Evolutionary conservation across 805 yeast genomes (phyloP), one percentile per base, ranked within the genome.

Genomic region (Candida takata): DNA sequence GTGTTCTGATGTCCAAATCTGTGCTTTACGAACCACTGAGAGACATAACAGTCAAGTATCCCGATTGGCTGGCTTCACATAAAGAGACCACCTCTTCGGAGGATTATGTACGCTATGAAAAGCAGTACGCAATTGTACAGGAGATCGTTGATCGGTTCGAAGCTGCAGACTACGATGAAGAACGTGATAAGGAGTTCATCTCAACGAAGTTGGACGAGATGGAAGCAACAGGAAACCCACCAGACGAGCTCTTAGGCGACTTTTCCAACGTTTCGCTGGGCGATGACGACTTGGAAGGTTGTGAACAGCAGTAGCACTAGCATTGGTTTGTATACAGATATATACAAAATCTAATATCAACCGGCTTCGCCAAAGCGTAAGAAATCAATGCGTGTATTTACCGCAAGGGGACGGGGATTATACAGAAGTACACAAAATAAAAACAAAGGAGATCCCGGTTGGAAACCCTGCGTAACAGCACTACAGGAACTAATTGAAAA

Each of bases 21-120:
- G 83, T 88, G 15, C 67, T 90, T 26, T 88, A 84, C 53, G 95
- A 82, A 47, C 96, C 97, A 3, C 70, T 90, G 61, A 82, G 79
- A 51, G 95, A 86, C 41, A 68, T 88, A 55, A 74, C 79, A 44
- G 61, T 65, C 10, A 84, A 84, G 52, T 85, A 78, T 55, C 84
- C 86, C 3, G 69, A 58, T 19, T 90, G 84, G 79, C 65, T 90
- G 42, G 59, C 62, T 30, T 72, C 70, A 32, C 69, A 82, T 43
- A 63, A 64, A 34, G 69, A 64, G 8, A 55, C 52, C 8, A 52
- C 57, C 12, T 47, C 44, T 0, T 18, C 52, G 25, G 74, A 63
- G 6, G 79, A 82, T 34, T 60, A 66, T 40, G 57, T 50, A 3
- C 68, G 74, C 24, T 86, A 79, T 58, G 59, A 67, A 37, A 59